Evolutionary conservation across 371 early-diverging fungal genomes (phyloP), one percentile per base, ranked within the genome.

Genomic region (Saksenaea vasiformis): DNA sequence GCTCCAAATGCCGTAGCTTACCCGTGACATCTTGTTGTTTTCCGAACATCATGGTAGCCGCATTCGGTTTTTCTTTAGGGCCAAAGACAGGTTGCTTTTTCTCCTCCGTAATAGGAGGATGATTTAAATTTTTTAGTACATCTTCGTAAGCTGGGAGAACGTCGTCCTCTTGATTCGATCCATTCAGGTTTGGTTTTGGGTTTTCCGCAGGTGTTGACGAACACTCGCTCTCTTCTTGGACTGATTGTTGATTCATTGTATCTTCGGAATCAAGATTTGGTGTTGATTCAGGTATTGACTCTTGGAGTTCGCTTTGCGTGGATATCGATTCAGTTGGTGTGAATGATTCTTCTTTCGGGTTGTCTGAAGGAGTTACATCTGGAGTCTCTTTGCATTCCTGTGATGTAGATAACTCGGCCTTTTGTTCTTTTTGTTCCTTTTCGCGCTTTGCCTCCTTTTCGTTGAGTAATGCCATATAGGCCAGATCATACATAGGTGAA

Each of bases 11-110:
- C n/a, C 1, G 19, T 17, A 15, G 31, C 31, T 43, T 69, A 77
- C 80, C 80, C 27, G 83, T 82, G 1, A 90, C 85, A 77, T 90
- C 90, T 68, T 90, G 90, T 57, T 90, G 90, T 28, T 72, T 81
- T 13, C 90, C 90, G 74, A 88, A 79, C 68, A 79, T 72, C 79
- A 85, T 82, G 2, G 69, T 70, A 13, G 78, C 72, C 0, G 71
- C 68, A 44, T 67, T 72, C 8, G 58, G 58, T 19, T 60, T 17
- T n/a, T 34, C 28, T 26, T 36, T 39, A 61, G 58, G 7, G 37
- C 59, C 43, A 37, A 39, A 34, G 13, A 22, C 36, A 9, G 66
- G 38, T 36, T 41, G 57, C 15, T 65, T 59, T 14, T 60, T 62
- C 14, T 67, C 61, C 11, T 56, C 8, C 0, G 19, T 35, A 28